Percentiles rank a stretch among this genome's conserved stretches.
Evolutionary conservation across 441 rosid species (phyloP).

Genomic region (Biscutella laevigata): DNA sequence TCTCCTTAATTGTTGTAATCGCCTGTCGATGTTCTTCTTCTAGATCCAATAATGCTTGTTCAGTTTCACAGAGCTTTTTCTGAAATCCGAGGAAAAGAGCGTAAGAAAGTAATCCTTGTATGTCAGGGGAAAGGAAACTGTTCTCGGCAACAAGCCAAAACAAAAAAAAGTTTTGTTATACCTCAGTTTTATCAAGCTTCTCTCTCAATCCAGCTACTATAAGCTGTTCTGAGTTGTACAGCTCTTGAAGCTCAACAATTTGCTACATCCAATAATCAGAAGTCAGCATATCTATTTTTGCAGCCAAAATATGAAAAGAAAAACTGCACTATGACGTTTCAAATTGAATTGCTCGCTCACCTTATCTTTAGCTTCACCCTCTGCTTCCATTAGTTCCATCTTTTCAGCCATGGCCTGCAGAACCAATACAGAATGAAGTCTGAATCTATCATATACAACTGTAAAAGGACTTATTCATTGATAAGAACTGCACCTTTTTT

Average conservation of each 20-base stretch:
- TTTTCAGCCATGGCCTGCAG: conserved; percentile 93
- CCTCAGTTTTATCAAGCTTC: conserved; percentile 80
- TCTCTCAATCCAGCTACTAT: conserved; percentile 57
- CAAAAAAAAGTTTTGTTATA: conserved; percentile 23
- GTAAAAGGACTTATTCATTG: not conserved
- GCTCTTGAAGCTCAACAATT: conserved; percentile 75
- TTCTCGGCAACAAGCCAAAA: not conserved
- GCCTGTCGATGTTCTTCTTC: conserved; percentile 93
- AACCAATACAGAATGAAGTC: conserved; percentile 9
- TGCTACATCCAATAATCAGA: conserved; percentile 43
- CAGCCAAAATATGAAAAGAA: not conserved
- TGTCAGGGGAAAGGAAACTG: not conserved
- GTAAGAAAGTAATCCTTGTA: conserved; percentile 3
- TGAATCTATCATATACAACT: conserved; percentile 9
- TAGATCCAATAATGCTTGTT: conserved; percentile 59
- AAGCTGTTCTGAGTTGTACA: conserved; percentile 60
- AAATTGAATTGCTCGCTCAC: conserved; percentile 13
- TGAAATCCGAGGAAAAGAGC: conserved; percentile 25
- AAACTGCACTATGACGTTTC: not conserved
- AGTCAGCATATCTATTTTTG: conserved; percentile 14
- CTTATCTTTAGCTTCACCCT: conserved; percentile 79
- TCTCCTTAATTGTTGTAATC: conserved; percentile 82
- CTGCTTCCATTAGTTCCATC: conserved; percentile 85
- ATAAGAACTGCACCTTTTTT: conserved; percentile 58
- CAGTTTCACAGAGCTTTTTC: conserved; percentile 81